Base-by-base conservation (phyloP, 2,329 filamentous ascomycete genomes). In the Stagonosporopsis vannaccii region DNA sequence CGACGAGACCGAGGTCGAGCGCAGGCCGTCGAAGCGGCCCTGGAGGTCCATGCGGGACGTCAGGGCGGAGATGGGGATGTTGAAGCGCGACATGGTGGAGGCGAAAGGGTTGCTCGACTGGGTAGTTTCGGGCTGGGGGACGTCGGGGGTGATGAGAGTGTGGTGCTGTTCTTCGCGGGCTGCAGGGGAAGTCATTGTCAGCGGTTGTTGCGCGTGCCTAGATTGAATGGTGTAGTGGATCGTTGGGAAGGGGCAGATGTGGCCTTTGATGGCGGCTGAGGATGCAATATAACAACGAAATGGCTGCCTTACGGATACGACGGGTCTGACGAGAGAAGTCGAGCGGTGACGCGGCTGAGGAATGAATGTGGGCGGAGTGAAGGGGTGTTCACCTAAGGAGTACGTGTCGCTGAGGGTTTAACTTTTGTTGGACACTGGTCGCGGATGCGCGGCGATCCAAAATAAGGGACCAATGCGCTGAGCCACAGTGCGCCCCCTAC, bases 61-160 rank as follows among this genome's bases (percentile, higher is more conserved):
- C 77, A 98, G 81, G 72, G 89, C 87, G 78, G 97, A 93, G 71
- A 98, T 84, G 54, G 95, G 95, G 68, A 99, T 95, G 83, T 91
- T 91, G 74, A 98, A 91, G 77, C 91, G 87, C 67, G 90, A 84
- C 92, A 96, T 97, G 72, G 69, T 77, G 60, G 62, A 51, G 12
- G 60, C 53, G 35, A 53, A 37, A 28, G 50, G 49, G 32, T 56
- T 26, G 43, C 44, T 46, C 9, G 51, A 37, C n/a, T 60, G 51
- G 8, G 60, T 44, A 23, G 52, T 30, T 32, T 30, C 51, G 12
- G 57, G 58, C 13, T 61, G 58, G n/a, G 55, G 52, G 6, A 61
- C 20, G 52, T 71, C 60, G 51, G 62, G 58, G 30, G 51, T 41
- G 42, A 71, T 59, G 45, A 69, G 64, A 19, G 59, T 64, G 33